Conservation (phyloP, 495 filamentous ascomycete genomes). For the Tuber calosporum region DNA sequence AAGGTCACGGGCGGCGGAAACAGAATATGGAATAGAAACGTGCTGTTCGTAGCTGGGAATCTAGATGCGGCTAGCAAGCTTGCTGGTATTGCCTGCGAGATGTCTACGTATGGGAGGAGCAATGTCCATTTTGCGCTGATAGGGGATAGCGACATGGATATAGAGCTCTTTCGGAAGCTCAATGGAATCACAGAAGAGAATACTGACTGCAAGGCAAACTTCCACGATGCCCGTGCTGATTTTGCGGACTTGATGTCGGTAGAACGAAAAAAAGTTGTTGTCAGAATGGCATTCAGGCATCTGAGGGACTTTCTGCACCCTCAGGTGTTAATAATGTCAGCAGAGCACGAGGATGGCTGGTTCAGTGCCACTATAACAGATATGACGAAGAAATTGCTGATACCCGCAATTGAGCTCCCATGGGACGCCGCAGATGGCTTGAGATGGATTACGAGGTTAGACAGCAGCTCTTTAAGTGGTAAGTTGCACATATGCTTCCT, state of each 20-base stretch:
- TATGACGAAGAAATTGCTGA: slow-evolving; percentile 44
- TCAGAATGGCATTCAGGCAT: slow-evolving; percentile 45
- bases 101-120: slow-evolving; percentile 47
- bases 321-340: slow-evolving; percentile 49
- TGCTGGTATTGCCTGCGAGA: slow-evolving; percentile 52
- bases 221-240: slow-evolving; percentile 53
- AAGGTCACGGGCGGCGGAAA: slow-evolving; percentile 19
- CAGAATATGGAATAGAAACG: slow-evolving; percentile 42
- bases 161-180: slow-evolving; percentile 49
- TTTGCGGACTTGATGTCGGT: slow-evolving; percentile 47
- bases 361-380: slow-evolving; percentile 44
- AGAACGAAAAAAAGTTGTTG: slow-evolving; percentile 47
- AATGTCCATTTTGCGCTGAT: slow-evolving; percentile 52
- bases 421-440: slow-evolving; percentile 49
- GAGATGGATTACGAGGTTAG: slow-evolving; percentile 59
- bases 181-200: slow-evolving; percentile 47
- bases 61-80: slow-evolving; percentile 51
- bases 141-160: slow-evolving; percentile 50
- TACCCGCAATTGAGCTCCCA: slow-evolving; percentile 53
- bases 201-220: slow-evolving; percentile 46
- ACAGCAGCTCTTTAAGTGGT: slow-evolving; percentile 55
- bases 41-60: slow-evolving; percentile 51
- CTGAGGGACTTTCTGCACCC: slow-evolving; percentile 49
- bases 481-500: slow-evolving; percentile 23
- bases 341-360: slow-evolving; percentile 47